Conservation (phyloP, 2,329 filamentous ascomycete genomes). For the Tolypocladium nubicola region DNA sequence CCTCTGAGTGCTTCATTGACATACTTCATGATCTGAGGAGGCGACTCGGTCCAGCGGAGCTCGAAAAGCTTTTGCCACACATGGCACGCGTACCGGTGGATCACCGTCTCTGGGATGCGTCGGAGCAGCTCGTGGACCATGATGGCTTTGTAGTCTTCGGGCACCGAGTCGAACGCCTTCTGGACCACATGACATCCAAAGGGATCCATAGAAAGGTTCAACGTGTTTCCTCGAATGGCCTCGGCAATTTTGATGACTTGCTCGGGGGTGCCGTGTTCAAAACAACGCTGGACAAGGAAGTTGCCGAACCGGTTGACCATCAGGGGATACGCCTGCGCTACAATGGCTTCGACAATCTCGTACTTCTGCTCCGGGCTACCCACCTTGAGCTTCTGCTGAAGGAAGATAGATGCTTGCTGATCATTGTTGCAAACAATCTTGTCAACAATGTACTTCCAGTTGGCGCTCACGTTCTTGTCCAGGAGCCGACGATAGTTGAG, state of each 20-base stretch:
- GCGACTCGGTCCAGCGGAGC: constrained; percentile 86
- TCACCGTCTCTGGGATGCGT: constrained; percentile 92
- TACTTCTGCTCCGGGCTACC: constrained; percentile 92
- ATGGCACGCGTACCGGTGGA: constrained; percentile 96
- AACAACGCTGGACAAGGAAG: constrained; percentile 96
- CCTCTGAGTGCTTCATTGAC: constrained; percentile 91
- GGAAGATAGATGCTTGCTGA: constrained; percentile 96
- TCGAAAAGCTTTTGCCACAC: constrained; percentile 99
- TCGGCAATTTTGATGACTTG: constrained; percentile 93
- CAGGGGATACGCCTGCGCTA: constrained; percentile 83
- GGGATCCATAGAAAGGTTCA: constrained; percentile 94
- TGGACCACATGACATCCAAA: constrained; percentile 98
- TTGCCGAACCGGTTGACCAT: constrained; percentile 99
- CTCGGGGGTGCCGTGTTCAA: constrained; percentile 91
- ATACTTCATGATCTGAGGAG: constrained; percentile 96
- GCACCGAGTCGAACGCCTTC: constrained; percentile 96
- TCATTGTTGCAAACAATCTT: constrained; percentile 99
- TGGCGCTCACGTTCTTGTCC: constrained; percentile 91
- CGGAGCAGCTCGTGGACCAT: constrained; percentile 98
- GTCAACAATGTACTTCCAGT: constrained; percentile 99
- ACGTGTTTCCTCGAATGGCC: constrained; percentile 84
- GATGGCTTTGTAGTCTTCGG: constrained; percentile 93
- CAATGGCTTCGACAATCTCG: constrained; percentile 93
- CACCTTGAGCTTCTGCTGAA: constrained; percentile 98
- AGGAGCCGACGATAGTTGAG: constrained; percentile 92